Evolutionary conservation across 192 early-diverging fungal genomes (phyloP).

Genomic region (Pilaira anomala): DNA sequence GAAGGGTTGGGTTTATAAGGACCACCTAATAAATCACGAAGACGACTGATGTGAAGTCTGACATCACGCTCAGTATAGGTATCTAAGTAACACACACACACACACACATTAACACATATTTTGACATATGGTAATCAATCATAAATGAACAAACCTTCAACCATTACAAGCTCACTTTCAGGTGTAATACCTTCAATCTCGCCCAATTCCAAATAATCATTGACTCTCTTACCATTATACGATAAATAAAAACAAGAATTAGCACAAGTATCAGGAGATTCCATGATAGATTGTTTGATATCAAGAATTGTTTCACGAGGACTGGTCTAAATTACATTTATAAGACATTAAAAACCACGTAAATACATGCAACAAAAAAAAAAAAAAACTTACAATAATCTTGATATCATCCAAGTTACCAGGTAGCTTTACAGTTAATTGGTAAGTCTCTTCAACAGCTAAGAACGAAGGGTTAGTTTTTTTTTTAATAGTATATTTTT

Average conservation of each 20-base stretch:
- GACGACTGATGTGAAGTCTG: constrained; percentile 81
- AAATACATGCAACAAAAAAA: too few species aligned
- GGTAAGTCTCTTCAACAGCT: constrained; percentile 48
- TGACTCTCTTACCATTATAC: constrained; percentile 68
- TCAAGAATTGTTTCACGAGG: constrained; percentile 79
- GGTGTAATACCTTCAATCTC: constrained; percentile 65
- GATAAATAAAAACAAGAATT: constrained; percentile 90
- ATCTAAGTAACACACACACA: constrained; percentile 39
- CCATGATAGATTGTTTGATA: constrained; percentile 82
- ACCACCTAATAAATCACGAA: constrained; percentile 83
- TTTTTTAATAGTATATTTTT: background rate
- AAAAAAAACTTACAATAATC: constrained; percentile 42
- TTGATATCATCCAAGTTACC: constrained; percentile 42
- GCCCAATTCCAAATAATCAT: constrained; percentile 72
- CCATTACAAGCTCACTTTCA: constrained; percentile 62
- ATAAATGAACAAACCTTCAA: constrained; percentile 54
- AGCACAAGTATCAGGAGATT: constrained; percentile 78
- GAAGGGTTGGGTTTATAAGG: constrained; percentile 58
- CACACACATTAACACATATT: constrained; percentile 4
- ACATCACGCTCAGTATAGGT: constrained; percentile 93
- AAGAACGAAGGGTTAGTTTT: background rate
- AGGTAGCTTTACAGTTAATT: constrained; percentile 51
- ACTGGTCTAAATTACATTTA: constrained; percentile 46
- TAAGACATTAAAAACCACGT: too few species aligned
- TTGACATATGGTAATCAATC: background rate